Conservation (phyloP, 78 protist species). For the Dictyostelium discoideum region DNA sequence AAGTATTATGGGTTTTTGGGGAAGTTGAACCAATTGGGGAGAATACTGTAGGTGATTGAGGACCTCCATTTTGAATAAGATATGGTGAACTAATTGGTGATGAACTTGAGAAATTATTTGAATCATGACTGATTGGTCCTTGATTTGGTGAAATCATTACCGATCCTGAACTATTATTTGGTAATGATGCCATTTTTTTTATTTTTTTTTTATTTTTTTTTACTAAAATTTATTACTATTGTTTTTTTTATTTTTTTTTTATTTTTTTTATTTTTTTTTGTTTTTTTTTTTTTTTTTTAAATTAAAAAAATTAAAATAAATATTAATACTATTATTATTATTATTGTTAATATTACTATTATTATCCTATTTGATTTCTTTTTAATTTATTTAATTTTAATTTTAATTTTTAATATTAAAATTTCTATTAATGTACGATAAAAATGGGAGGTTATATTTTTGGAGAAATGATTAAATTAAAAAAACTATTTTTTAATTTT, state of each 20-base stretch:
- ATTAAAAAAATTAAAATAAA: no score
- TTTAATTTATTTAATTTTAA: no score
- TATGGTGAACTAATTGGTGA: neutral
- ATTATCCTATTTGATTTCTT: no score
- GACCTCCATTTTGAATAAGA: neutral
- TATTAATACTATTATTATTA: no score
- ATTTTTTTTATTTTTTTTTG: no score
- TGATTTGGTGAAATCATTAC: conserved; percentile 10
- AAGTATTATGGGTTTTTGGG: neutral
- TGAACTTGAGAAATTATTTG: neutral
- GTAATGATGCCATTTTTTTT: conserved; percentile 14
- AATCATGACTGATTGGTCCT: neutral
- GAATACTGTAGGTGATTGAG: neutral
- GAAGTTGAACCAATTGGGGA: neutral
- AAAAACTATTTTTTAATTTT: neutral
- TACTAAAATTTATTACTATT: no score
- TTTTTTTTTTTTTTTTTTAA: no score
- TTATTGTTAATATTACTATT: no score
- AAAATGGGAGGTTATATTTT: neutral
- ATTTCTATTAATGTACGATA: neutral
- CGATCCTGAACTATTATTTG: neutral
- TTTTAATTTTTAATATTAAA: neutral
- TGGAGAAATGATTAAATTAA: neutral
- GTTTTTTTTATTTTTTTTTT: no score
- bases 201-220: neutral